Base-by-base conservation (phyloP, 257 asterid genomes). In the Mitragyna speciosa region DNA sequence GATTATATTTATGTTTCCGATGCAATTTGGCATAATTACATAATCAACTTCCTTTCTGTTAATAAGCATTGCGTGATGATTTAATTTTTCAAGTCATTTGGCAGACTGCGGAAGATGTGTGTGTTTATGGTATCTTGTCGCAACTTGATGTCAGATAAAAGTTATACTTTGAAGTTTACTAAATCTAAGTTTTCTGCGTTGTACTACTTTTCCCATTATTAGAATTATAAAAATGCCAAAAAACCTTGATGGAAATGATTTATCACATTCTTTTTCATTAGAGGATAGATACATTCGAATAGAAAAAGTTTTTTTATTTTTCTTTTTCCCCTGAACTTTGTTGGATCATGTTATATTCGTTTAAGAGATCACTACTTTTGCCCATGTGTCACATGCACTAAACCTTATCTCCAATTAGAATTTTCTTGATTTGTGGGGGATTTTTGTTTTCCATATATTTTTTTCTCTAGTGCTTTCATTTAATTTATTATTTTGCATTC, bases 401-500 rank as follows among this genome's bases (percentile, higher is more conserved):
- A 9, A 28, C 43, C 19, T 31, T 56, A 5, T 15, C 24, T 24
- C 52, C 17, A 33, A 52, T 19, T 28, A 24, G 12, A 24, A 11
- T 31, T 26, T 67, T n/a, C 36, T 11, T 3, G 51, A 26, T 31
- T 39, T 6, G 1, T 51, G 17, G 5, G 52, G 6, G 49, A 64
- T 22, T 39, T 75, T 75, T 39, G 24, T 31, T 1, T 24, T 5
- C 48, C 8, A 28, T 16, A 45, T 28, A 31, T 28, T 43, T 14
- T 76, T 58, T 26, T n/a, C 12, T 14, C 14, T 39, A 0, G 8
- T 54, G 5, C 24, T 67, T 67, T 33, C 0, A 31, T 31, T 67
- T 11, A 28, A 14, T 39, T 11, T 74, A 43, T 81, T 72, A 70
- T 73, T 52, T 66, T 80, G 43, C 33, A 64, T 28, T 54, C 58